Conservation (phyloP, 768 basidiomycete genomes). For the Ramaria sp. region DNA sequence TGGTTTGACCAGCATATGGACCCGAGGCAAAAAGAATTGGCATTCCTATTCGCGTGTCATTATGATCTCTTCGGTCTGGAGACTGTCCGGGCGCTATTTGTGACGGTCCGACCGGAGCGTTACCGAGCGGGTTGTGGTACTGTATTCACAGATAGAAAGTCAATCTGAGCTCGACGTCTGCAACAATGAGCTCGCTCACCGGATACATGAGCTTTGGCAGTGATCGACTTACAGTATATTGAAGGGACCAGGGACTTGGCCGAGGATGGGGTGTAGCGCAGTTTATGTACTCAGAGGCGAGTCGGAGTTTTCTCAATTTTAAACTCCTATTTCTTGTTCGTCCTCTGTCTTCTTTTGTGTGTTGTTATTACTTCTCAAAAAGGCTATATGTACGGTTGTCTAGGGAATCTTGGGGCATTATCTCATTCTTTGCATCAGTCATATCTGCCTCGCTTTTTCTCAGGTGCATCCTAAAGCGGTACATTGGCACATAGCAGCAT, state of each 20-base stretch:
- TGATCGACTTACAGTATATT: neutral
- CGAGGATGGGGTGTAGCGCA: neutral
- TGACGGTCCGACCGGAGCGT: neutral
- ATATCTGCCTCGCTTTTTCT: too few species aligned
- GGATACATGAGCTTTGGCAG: neutral
- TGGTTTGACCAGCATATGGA: slow-evolving; percentile 47
- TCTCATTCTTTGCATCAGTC: too few species aligned
- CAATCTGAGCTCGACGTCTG: too few species aligned
- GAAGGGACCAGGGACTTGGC: slow-evolving; percentile 1
- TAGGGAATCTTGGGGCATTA: too few species aligned
- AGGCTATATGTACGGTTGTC: too few species aligned
- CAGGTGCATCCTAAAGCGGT: too few species aligned
- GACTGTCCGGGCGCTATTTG: neutral
- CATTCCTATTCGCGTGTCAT: slow-evolving; percentile 24
- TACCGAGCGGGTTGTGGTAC: neutral
- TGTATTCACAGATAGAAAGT: neutral
- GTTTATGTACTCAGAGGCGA: neutral
- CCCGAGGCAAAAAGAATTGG: slow-evolving; percentile 50
- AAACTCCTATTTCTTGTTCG: neutral
- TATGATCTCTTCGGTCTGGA: slow-evolving; percentile 8
- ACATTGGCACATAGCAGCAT: too few species aligned
- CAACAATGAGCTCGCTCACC: neutral
- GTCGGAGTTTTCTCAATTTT: neutral
- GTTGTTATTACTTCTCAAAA: too few species aligned
- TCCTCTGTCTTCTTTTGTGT: neutral